Evolutionary conservation across 108 stramenopile species (phyloP), one percentile per base, ranked within the genome.

Genomic region (Cyclostephanos tholiformis): DNA sequence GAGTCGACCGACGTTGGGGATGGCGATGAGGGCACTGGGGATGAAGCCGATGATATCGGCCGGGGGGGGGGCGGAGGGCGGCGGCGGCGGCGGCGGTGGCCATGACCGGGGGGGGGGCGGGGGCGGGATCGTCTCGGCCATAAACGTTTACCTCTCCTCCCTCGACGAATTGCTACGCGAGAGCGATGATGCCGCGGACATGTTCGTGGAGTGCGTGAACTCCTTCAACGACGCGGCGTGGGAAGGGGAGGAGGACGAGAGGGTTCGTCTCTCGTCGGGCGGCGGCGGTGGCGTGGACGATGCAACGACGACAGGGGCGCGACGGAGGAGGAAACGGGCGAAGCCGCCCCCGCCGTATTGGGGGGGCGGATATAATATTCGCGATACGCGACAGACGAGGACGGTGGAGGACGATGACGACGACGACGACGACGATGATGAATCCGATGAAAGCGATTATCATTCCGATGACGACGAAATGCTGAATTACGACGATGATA

Each of bases 101-200:
- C n/a, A n/a, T n/a, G n/a, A n/a, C n/a, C n/a, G n/a, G n/a, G n/a
- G n/a, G n/a, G n/a, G n/a, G n/a, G n/a, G 26, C 65, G 57, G 23
- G 63, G 46, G 17, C 26, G 59, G 26, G 77, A 78, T 51, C 70
- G 70, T 6, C 71, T 71, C 67, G 65, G n/a, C n/a, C n/a, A n/a
- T n/a, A n/a, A n/a, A 63, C 6, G 77, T 65, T 14, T 70, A 78
- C 52, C 67, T 78, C 49, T 64, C 69, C 16, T 49, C 56, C 17
- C 71, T 78, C 58, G 70, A 71, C 67, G 77, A 78, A 53, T 71
- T 78, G 35, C 52, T 78, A n/a, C 52, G 65, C 16, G 77, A 78
- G 65, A 61, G 77, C 67, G 30, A 55, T 25, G 70, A 71, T n/a
- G 20, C 67, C 59, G 77, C 77, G 0, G 77, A 78, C 25, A 20